Conservation (phyloP, 2,329 filamentous ascomycete species). For the Neonectria faginata region DNA sequence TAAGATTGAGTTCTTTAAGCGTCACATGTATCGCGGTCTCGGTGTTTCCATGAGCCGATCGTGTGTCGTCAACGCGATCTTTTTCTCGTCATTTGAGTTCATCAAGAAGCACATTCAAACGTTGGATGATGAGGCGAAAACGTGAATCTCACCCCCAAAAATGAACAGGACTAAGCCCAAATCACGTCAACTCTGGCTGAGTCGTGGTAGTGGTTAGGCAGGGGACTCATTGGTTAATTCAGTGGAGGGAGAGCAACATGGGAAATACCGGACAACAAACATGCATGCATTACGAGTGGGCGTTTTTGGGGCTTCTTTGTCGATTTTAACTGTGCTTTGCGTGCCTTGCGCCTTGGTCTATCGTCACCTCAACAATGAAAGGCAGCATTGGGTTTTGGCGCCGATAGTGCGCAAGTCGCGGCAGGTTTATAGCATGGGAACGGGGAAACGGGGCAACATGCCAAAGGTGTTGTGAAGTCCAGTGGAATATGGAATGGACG, state of each 20-base stretch:
- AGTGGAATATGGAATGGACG: constrained; percentile 12
- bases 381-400: neutral
- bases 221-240: constrained; percentile 27
- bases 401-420: constrained; percentile 8
- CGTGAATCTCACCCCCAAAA: constrained; percentile 13
- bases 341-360: neutral
- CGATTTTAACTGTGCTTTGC: constrained; percentile 13
- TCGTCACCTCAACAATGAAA: neutral
- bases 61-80: constrained; percentile 86
- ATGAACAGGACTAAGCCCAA: neutral
- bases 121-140: constrained; percentile 57
- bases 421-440: constrained; percentile 14
- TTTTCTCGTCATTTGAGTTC: constrained; percentile 90
- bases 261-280: constrained; percentile 33
- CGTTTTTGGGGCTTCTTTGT: constrained; percentile 36
- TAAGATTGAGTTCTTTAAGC: constrained; percentile 82
- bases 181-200: constrained; percentile 26
- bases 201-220: constrained; percentile 10
- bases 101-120: constrained; percentile 76
- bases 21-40: constrained; percentile 84
- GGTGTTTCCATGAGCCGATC: constrained; percentile 87
- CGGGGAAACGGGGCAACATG: constrained; percentile 11
- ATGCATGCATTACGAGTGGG: constrained; percentile 44
- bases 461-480: constrained; percentile 19
- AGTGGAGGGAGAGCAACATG: constrained; percentile 21